Conservation (phyloP, 306 rosid genomes). For the Cicer cuneatum region DNA sequence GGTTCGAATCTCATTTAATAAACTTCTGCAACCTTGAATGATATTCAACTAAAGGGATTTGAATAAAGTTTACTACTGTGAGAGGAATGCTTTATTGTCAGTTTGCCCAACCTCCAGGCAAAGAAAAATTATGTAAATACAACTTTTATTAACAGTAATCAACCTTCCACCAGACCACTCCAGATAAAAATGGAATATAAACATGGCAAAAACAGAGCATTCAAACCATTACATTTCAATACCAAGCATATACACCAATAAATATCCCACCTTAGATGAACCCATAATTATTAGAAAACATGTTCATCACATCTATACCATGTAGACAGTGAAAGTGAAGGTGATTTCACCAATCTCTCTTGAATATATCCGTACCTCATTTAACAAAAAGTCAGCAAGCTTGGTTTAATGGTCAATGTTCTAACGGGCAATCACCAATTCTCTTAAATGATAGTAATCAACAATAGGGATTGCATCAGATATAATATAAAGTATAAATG, state of each 20-base stretch:
- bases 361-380: background rate
- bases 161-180: conserved; percentile 6
- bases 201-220: conserved; percentile 11
- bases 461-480: background rate
- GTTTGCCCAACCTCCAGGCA: background rate
- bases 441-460: background rate
- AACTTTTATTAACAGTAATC: background rate
- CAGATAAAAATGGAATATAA: background rate
- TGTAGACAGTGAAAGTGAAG: background rate
- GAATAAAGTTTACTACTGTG: conserved; percentile 4
- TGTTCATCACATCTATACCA: conserved; percentile 5
- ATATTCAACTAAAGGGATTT: conserved; percentile 16
- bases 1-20: background rate
- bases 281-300: background rate
- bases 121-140: background rate
- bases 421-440: conserved; percentile 1
- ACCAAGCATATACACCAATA: background rate
- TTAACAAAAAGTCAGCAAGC: background rate
- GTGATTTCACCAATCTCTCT: conserved; percentile 8
- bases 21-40: background rate
- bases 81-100: conserved; percentile 5
- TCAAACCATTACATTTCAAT: background rate
- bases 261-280: background rate
- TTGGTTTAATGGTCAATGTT: conserved; percentile 22
- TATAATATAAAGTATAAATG: background rate